phyloP scores from a whole-genome alignment of 169 alveolate genomes.

The Plasmodium gallinaceum region DNA sequence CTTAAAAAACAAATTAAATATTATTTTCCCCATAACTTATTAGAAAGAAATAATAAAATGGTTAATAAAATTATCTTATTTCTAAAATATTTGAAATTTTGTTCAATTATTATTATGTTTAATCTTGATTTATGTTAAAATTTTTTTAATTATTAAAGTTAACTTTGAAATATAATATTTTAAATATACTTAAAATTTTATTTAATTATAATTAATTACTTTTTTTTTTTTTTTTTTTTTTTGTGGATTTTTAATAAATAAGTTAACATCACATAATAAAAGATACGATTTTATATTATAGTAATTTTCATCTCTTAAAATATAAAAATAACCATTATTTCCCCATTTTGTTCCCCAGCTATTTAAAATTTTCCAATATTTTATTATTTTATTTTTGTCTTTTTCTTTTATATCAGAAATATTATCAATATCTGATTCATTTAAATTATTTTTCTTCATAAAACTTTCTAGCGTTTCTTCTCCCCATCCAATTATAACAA shows the following conservation, averaged over 20 bases:
- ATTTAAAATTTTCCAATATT: slow-evolving; percentile 68
- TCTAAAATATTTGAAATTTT: too few species aligned
- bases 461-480: slow-evolving; percentile 49
- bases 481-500: slow-evolving; percentile 76
- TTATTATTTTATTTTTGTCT: slow-evolving; percentile 22
- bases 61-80: too few species aligned
- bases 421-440: not conserved
- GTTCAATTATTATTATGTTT: too few species aligned
- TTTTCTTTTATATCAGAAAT: not conserved
- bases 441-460: slow-evolving; percentile 15
- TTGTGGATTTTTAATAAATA: slow-evolving; percentile 4
- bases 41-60: too few species aligned
- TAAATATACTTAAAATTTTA: too few species aligned
- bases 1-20: too few species aligned
- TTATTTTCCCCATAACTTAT: too few species aligned
- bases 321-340: slow-evolving; percentile 56
- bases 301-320: slow-evolving; percentile 44
- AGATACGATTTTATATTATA: slow-evolving; percentile 54
- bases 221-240: slow-evolving; percentile 3
- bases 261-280: slow-evolving; percentile 65
- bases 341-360: slow-evolving; percentile 77
- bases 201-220: not conserved
- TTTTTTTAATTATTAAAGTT: not conserved
- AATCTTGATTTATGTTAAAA: too few species aligned
- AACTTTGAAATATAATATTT: not conserved